phyloP scores from a whole-genome alignment of 148 eudicot species.

The Nepenthes mirabilis region DNA sequence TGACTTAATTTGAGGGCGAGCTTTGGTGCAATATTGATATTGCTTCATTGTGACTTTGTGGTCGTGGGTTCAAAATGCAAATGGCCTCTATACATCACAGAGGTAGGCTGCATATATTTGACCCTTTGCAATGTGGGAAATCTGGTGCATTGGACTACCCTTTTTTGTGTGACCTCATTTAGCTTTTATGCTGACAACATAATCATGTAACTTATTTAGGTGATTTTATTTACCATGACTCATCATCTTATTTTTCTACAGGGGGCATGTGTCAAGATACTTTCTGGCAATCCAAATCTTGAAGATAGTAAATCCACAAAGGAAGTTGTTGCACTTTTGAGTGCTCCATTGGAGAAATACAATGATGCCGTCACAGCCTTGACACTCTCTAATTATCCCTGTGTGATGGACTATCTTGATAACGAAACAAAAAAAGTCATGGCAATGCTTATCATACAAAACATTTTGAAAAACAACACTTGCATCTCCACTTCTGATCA shows the following conservation, averaged over 20 bases:
- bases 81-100: too few species aligned
- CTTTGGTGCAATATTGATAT: too few species aligned
- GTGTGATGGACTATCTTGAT: slow-evolving; percentile 96
- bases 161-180: too few species aligned
- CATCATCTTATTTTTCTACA: slow-evolving; percentile 19
- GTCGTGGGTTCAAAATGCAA: too few species aligned
- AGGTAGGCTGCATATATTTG: too few species aligned
- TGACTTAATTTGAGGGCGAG: too few species aligned
- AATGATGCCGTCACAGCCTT: slow-evolving; percentile 86
- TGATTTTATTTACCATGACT: too few species aligned
- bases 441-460: slow-evolving; percentile 97
- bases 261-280: slow-evolving; percentile 92
- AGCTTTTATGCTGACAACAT: too few species aligned
- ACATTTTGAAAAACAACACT: slow-evolving; percentile 68
- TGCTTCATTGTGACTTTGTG: too few species aligned
- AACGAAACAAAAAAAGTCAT: slow-evolving; percentile 83
- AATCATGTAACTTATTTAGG: neutral
- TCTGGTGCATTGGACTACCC: too few species aligned
- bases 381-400: slow-evolving; percentile 93
- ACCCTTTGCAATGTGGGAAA: too few species aligned
- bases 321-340: slow-evolving; percentile 95
- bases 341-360: slow-evolving; percentile 95
- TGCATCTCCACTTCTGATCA: slow-evolving; percentile 82
- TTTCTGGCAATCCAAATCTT: slow-evolving; percentile 77
- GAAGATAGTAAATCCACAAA: slow-evolving; percentile 88